phyloP scores from a whole-genome alignment of 768 basidiomycete genomes.

The Boletus patriciae region DNA sequence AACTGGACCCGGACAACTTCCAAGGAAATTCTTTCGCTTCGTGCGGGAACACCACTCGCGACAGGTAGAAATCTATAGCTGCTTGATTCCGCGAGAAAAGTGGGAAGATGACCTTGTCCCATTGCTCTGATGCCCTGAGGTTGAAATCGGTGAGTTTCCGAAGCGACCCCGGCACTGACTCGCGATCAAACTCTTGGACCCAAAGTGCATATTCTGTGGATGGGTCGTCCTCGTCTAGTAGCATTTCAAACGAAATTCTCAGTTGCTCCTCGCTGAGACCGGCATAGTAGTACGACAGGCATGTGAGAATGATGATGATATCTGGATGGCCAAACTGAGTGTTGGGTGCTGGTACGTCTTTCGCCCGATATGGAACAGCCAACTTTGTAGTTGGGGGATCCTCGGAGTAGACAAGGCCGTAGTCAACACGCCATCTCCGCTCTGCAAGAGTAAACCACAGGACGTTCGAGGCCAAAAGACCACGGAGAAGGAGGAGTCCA shows the following conservation, averaged over 20 bases:
- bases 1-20: conserved; percentile 31
- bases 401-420: conserved; percentile 15
- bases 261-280: conserved; percentile 3
- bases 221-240: conserved; percentile 5
- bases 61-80: conserved; percentile 17
- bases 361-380: conserved; percentile 38
- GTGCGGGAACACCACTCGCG: conserved; percentile 35
- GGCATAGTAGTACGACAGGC: conserved; percentile 34
- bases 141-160: not conserved
- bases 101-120: not conserved
- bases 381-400: conserved; percentile 22
- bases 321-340: conserved; percentile 40
- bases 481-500: conserved; percentile 24
- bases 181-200: not conserved
- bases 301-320: conserved; percentile 32
- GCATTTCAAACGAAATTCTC: not conserved
- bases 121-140: conserved; percentile 6
- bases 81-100: conserved; percentile 2
- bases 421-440: conserved; percentile 37
- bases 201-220: not conserved
- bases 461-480: conserved; percentile 29
- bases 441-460: conserved; percentile 27
- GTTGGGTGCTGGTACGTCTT: conserved; percentile 32
- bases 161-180: not conserved
- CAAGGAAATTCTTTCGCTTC: conserved; percentile 32